phyloP scores from a whole-genome alignment of 805 yeast species.

The Sungouiozyma intestinalis region DNA sequence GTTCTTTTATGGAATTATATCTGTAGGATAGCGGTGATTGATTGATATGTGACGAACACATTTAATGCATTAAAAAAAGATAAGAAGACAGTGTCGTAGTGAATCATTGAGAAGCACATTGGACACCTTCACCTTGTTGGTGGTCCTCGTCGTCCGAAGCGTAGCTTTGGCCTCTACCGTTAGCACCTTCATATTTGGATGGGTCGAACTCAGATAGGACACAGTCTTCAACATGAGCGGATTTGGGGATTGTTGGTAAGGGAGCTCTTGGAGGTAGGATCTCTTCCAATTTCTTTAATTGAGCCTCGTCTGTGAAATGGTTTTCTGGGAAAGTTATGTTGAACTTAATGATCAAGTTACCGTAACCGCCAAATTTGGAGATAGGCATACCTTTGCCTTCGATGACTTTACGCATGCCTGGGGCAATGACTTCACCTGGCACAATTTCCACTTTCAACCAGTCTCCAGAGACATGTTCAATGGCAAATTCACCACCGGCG shows the following conservation, averaged over 20 bases:
- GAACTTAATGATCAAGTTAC: conserved; percentile 80
- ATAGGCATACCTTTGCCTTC: conserved; percentile 98
- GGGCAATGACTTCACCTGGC: conserved; percentile 90
- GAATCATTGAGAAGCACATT: conserved; percentile 82
- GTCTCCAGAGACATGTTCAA: conserved; percentile 88
- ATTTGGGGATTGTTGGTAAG: conserved; percentile 47
- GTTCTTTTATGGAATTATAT: background rate
- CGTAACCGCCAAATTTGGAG: conserved; percentile 75
- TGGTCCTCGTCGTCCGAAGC: conserved; percentile 54
- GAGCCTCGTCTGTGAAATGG: conserved; percentile 65
- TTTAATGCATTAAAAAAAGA: background rate
- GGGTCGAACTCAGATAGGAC: conserved; percentile 61
- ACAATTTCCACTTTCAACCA: conserved; percentile 71
- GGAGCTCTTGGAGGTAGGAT: conserved; percentile 70
- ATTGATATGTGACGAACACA: background rate
- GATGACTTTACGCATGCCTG: conserved; percentile 70
- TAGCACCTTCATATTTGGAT: conserved; percentile 38
- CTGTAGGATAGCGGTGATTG: background rate
- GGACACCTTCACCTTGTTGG: conserved; percentile 31
- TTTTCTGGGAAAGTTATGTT: conserved; percentile 77
- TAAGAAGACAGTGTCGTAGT: background rate
- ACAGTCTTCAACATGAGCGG: conserved; percentile 73
- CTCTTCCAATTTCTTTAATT: conserved; percentile 59
- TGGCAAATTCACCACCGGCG: conserved; percentile 87
- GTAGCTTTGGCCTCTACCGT: conserved; percentile 29